phyloP scores from a whole-genome alignment of 768 basidiomycete species.

The Auriscalpium vulgare region DNA sequence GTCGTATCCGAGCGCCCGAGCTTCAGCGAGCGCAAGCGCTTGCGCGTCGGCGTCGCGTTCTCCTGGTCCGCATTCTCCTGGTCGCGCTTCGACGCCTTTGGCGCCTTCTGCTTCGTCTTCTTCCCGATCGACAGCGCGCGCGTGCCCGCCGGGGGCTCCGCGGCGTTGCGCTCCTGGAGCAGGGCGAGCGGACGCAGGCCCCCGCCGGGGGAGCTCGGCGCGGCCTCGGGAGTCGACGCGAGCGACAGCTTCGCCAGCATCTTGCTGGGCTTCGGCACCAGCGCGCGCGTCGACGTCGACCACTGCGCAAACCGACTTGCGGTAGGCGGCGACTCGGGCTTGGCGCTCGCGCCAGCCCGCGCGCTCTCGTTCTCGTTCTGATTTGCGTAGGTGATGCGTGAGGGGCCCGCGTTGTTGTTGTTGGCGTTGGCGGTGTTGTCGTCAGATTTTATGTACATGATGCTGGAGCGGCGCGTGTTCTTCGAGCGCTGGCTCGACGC shows the following conservation, averaged over 20 bases:
- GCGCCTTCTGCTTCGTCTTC: constrained; percentile 35
- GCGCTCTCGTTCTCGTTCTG: too few relatives aligned
- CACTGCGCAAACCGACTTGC: constrained; percentile 30
- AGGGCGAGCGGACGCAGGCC: constrained; percentile 57
- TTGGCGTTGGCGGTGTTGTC: constrained; percentile 16
- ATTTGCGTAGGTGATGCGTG: not conserved
- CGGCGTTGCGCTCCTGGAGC: constrained; percentile 49
- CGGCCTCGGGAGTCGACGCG: constrained; percentile 1
- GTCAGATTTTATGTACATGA: constrained; percentile 58
- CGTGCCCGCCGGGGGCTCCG: constrained; percentile 28
- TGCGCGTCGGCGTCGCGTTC: constrained; percentile 29
- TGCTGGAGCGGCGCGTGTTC: constrained; percentile 43
- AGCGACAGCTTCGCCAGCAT: constrained; percentile 35
- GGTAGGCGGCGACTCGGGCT: constrained; percentile 11
- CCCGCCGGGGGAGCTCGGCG: constrained; percentile 23
- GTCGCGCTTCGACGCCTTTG: constrained; percentile 17
- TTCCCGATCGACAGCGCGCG: constrained; percentile 53
- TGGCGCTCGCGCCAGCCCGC: not conserved
- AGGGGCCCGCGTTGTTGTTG: not conserved
- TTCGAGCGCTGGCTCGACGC: constrained; percentile 12
- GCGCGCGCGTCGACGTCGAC: constrained; percentile 43
- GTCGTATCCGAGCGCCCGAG: constrained; percentile 57
- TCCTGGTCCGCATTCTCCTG: constrained; percentile 19
- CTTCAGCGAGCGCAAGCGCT: constrained; percentile 49
- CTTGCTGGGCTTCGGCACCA: constrained; percentile 49